These are phyloP conservation scores for Calonectria multiphialidica DNA, from an alignment of 2,329 filamentous ascomycete genomes.

Conservation along the genomic window DNA sequence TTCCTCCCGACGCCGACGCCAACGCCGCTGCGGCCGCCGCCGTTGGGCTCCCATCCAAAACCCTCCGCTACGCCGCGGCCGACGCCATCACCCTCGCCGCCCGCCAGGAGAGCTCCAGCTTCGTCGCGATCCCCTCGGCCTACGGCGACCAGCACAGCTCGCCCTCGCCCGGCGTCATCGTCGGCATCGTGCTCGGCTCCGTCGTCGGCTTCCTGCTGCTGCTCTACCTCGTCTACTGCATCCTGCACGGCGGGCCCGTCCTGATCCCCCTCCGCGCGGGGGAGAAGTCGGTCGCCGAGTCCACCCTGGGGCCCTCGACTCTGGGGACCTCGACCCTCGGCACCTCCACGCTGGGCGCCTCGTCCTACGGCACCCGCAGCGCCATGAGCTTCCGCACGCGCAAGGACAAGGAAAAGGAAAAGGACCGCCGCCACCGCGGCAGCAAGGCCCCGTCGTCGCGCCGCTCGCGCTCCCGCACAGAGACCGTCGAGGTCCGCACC, in stretches of 20 bases:
- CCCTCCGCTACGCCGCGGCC: conserved; percentile 20
- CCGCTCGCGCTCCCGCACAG: conserved; percentile 31
- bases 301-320: conserved; percentile 5
- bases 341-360: conserved; percentile 35
- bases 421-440: conserved; percentile 19
- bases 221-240: conserved; percentile 63
- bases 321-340: conserved; percentile 26
- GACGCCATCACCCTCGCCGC: conserved; percentile 27
- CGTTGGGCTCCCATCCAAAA: conserved; percentile 24
- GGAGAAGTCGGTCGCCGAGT: not conserved
- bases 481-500: conserved; percentile 45
- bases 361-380: conserved; percentile 33
- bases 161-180: conserved; percentile 57
- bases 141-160: conserved; percentile 53
- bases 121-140: conserved; percentile 49
- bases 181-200: conserved; percentile 59
- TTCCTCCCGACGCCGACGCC: not conserved
- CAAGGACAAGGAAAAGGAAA: conserved; percentile 33
- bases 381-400: conserved; percentile 35
- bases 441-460: conserved; percentile 31
- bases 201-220: conserved; percentile 65
- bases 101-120: conserved; percentile 38
- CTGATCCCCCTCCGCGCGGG: conserved; percentile 35
- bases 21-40: conserved; percentile 6
- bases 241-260: conserved; percentile 57